phyloP scores from a whole-genome alignment of 1,284 basidiomycete species.

The Ustilago xerochloae region DNA sequence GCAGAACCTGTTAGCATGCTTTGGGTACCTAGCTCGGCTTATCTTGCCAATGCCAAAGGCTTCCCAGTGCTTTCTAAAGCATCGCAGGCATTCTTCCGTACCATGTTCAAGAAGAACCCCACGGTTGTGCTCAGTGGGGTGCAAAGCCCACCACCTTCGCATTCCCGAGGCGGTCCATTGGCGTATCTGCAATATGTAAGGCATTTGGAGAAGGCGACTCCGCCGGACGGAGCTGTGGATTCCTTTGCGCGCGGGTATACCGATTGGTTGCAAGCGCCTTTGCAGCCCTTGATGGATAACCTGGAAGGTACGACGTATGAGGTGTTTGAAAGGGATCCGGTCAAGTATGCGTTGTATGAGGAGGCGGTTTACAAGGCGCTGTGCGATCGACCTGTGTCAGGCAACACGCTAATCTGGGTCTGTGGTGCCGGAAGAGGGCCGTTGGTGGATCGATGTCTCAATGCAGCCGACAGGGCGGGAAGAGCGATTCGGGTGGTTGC shows the following conservation, averaged over 20 bases:
- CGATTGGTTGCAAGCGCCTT: conserved; percentile 92
- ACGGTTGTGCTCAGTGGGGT: conserved; percentile 55
- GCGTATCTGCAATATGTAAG: conserved; percentile 86
- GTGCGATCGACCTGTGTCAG: conserved; percentile 80
- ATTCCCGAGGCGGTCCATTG: conserved; percentile 79
- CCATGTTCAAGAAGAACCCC: conserved; percentile 50
- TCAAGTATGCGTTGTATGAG: conserved; percentile 96
- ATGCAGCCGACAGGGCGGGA: conserved; percentile 79
- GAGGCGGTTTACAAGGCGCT: conserved; percentile 73
- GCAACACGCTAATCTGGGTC: conserved; percentile 70
- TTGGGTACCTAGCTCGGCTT: conserved; percentile 87
- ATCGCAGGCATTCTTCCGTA: conserved; percentile 55
- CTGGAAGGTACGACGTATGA: conserved; percentile 94
- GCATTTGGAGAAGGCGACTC: conserved; percentile 62
- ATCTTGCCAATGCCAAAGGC: conserved; percentile 94
- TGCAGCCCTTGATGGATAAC: conserved; percentile 97
- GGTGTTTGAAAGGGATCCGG: conserved; percentile 95
- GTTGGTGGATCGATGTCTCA: conserved; percentile 85
- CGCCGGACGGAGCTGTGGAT: conserved; percentile 71
- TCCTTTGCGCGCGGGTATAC: conserved; percentile 91
- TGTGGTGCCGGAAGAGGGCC: conserved; percentile 96
- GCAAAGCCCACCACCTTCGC: conserved; percentile 52
- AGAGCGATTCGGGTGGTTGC: conserved; percentile 77
- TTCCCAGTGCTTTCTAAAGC: conserved; percentile 93
- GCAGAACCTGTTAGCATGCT: conserved; percentile 90